Evolutionary conservation across 345 rosid genomes (phyloP).

Genomic region (Sisymbrium altissimum): DNA sequence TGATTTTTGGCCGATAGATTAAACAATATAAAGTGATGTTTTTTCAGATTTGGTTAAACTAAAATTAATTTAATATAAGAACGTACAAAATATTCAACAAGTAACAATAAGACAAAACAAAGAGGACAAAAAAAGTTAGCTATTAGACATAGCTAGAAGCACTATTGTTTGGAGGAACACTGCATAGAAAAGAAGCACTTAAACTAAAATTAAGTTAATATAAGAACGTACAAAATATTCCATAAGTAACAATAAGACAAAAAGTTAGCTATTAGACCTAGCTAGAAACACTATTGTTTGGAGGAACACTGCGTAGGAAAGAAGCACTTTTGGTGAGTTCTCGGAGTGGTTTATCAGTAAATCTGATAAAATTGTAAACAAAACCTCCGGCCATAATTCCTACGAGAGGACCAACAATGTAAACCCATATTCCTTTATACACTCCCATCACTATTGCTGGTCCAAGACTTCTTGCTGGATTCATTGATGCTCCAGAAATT

Average conservation of each 20-base stretch:
- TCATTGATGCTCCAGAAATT: conserved; percentile 77
- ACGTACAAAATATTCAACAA: not conserved
- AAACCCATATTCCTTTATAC: conserved; percentile 61
- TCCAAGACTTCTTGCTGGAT: conserved; percentile 81
- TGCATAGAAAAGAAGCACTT: conserved; percentile 30
- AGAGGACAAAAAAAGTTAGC: too few species aligned
- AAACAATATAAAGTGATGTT: not conserved
- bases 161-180: not conserved
- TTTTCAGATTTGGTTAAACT: not conserved
- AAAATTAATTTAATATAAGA: not conserved
- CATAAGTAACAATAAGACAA: not conserved
- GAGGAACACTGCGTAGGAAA: conserved; percentile 12
- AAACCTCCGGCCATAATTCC: conserved; percentile 58
- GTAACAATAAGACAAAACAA: not conserved
- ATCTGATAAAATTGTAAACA: conserved; percentile 50
- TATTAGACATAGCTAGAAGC: not conserved
- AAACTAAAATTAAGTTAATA: not conserved
- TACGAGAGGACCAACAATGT: conserved; percentile 47
- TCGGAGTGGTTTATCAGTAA: conserved; percentile 45
- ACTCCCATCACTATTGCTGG: conserved; percentile 56
- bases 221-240: not conserved
- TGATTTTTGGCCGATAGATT: too few species aligned
- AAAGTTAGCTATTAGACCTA: not conserved
- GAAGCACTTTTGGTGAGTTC: conserved; percentile 43
- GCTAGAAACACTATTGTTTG: not conserved